Conservation (phyloP, 2,329 filamentous ascomycete genomes). For the Ampelomyces quisqualis region DNA sequence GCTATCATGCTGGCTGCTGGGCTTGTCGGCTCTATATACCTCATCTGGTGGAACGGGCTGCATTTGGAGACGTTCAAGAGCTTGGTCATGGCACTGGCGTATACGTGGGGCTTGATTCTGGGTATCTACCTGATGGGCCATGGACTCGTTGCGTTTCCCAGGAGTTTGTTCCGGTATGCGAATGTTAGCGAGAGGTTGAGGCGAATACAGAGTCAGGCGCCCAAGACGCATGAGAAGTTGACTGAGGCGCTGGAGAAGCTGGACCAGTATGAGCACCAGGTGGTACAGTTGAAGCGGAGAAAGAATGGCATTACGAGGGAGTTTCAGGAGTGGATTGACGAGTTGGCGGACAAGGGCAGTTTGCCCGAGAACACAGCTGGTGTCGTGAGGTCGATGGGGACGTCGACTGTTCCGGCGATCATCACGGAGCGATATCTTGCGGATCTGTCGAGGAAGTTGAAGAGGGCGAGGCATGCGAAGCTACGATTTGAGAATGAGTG, state of each 20-base stretch:
- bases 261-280: constrained; percentile 78
- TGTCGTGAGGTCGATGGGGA: constrained; percentile 26
- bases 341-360: constrained; percentile 75
- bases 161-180: constrained; percentile 75
- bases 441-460: constrained; percentile 78
- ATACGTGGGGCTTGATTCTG: constrained; percentile 87
- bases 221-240: constrained; percentile 80
- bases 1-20: constrained; percentile 72
- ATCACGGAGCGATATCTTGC: constrained; percentile 93
- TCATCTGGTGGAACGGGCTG: constrained; percentile 76
- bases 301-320: constrained; percentile 75
- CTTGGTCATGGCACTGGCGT: constrained; percentile 88
- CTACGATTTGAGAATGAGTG: constrained; percentile 83
- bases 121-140: constrained; percentile 98
- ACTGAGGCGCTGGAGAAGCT: constrained; percentile 78
- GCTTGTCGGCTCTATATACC: constrained; percentile 74
- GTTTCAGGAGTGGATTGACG: constrained; percentile 94
- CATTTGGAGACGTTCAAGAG: constrained; percentile 73
- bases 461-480: constrained; percentile 78
- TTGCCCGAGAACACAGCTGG: constrained; percentile 60
- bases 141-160: constrained; percentile 86
- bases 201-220: constrained; percentile 75
- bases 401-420: constrained; percentile 67
- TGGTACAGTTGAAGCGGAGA: constrained; percentile 73
- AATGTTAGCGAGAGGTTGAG: constrained; percentile 73